These are phyloP conservation scores for Gypsophila paniculata DNA, from an alignment of 179 eudicot genomes.

Conservation along the genomic window DNA sequence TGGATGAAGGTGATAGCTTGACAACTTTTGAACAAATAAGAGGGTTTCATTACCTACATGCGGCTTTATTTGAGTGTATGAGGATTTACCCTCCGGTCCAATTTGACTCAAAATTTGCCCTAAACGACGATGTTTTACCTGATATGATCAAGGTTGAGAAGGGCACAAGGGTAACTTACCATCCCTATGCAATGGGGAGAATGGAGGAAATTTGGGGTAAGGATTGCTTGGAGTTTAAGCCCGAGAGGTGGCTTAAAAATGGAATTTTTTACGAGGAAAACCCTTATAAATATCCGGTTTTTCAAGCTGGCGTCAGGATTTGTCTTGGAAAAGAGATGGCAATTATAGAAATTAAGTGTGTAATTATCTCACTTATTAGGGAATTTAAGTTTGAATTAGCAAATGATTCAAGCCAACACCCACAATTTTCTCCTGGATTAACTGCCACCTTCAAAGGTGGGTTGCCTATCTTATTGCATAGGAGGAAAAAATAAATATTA, in stretches of 20 bases:
- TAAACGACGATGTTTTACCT: constrained; percentile 45
- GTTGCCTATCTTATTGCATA: constrained; percentile 36
- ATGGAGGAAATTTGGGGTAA: constrained; percentile 70
- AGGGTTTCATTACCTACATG: constrained; percentile 52
- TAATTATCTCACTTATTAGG: constrained; percentile 36
- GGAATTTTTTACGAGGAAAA: constrained; percentile 44
- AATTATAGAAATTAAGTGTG: constrained; percentile 47
- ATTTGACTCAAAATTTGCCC: constrained; percentile 57
- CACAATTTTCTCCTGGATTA: constrained; percentile 66
- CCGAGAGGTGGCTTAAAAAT: constrained; percentile 63
- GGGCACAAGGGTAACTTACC: constrained; percentile 58
- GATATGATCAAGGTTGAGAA: constrained; percentile 38
- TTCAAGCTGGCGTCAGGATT: constrained; percentile 65
- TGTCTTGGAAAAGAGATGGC: constrained; percentile 87
- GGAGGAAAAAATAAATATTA: constrained; percentile 7
- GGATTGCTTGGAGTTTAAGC: constrained; percentile 62
- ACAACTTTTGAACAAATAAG: constrained; percentile 30
- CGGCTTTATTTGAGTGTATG: constrained; percentile 50
- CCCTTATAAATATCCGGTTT: constrained; percentile 60
- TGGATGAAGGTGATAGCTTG: constrained; percentile 22
- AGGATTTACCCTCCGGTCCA: constrained; percentile 60
- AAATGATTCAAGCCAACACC: background rate
- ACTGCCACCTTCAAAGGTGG: constrained; percentile 51
- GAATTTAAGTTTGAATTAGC: constrained; percentile 37
- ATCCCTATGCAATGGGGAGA: constrained; percentile 64